Base-by-base conservation (phyloP, 257 asterid species). In the Echium plantagineum region DNA sequence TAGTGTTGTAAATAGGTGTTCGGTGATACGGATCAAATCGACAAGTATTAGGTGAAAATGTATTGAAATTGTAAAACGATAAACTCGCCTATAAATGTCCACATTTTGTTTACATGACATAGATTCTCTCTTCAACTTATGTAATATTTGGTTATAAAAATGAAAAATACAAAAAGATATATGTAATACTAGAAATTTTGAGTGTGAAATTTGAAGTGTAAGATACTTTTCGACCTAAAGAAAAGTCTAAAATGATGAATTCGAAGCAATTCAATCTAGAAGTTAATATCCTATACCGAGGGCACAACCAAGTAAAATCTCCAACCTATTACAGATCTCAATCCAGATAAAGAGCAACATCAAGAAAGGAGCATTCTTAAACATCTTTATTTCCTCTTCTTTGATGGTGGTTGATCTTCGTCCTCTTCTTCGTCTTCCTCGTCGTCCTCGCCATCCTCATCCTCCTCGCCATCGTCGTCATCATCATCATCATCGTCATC, bases 371-470 rank as follows among this genome's bases (percentile, higher is more conserved):
- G 17, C 21, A 9, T 6, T n/a, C 57, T 12, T 22, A 7, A 19
- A 53, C 57, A 53, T 53, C 57, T 53, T 53, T 5, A 53, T 53
- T 87, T 87, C 69, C 85, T 85, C 81, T 85, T 87, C 87, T 87
- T 87, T 8, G 94, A 80, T 4, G 96, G 96, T 61, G 96, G 96
- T 69, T 85, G 82, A 21, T 88, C 86, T 71, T 82, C 94, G 6
- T 76, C 94, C 0, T 77, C 87, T 0, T 72, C 91, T 0, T 72
- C 95, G 0, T 70, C 88, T 0, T 63, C 95, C 0, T 61, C 93
- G 0, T 73, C 93, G 0, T 69, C 95, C 0, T 72, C 89, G 0
- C 58, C 89, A 0, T 54, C 89, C 0, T 30, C 89, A 0, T 49
- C 85, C 0, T 65, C 87, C 0, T 65, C 87, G 0, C 69, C 91